phyloP scores from a whole-genome alignment of 176 grass and related monocot genomes.

The Elymus sibiricus region DNA sequence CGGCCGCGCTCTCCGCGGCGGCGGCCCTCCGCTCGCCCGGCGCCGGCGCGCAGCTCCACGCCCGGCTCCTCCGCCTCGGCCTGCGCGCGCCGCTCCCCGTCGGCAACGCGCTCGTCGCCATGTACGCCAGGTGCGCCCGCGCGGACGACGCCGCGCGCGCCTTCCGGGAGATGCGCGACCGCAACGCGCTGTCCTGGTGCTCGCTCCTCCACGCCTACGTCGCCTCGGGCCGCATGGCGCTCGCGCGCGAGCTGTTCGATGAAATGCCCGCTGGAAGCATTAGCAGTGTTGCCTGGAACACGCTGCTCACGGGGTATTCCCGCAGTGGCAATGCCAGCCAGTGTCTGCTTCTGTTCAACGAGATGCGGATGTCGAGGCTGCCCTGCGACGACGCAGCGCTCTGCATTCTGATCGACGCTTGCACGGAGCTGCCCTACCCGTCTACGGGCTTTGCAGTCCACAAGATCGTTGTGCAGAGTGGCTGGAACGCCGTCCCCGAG shows the following conservation, averaged over 20 bases:
- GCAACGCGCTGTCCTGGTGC: conserved; percentile 64
- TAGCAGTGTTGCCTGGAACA: conserved; percentile 57
- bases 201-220: conserved; percentile 50
- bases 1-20: conserved; percentile 40
- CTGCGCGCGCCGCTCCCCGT: conserved; percentile 44
- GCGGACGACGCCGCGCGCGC: conserved; percentile 30
- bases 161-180: conserved; percentile 51
- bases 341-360: conserved; percentile 41
- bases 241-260: conserved; percentile 40
- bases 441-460: conserved; percentile 36
- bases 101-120: conserved; percentile 57
- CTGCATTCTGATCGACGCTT: conserved; percentile 45
- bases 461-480: conserved; percentile 32
- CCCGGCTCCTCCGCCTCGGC: conserved; percentile 44
- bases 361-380: conserved; percentile 29
- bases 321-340: conserved; percentile 17
- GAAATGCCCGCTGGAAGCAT: conserved; percentile 44
- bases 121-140: conserved; percentile 57
- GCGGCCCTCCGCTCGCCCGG: conserved; percentile 7
- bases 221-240: neutral
- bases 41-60: conserved; percentile 50
- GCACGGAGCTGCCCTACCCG: conserved; percentile 32
- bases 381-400: conserved; percentile 46
- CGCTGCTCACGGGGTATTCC: conserved; percentile 53
- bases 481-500: conserved; percentile 30